Base-by-base conservation (phyloP, 768 basidiomycete genomes). In the Cystofilobasidium capitatum region DNA sequence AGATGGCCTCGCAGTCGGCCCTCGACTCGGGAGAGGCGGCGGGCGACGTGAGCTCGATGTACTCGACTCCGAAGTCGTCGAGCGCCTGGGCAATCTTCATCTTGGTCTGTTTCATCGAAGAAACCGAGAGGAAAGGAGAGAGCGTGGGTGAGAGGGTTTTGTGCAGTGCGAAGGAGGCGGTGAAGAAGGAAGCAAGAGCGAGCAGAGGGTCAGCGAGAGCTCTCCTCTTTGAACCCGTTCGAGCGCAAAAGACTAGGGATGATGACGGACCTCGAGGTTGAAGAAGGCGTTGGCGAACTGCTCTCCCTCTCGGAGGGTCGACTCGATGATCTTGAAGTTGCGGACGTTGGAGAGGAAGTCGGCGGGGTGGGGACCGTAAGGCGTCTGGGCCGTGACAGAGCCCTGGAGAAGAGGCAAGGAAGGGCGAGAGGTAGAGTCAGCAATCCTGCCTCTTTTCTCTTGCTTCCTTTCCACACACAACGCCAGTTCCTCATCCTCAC, bases 271-370 rank as follows among this genome's bases (percentile, higher is more conserved):
- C 51, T 93, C 91, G 76, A 91, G 92, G 76, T 96, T 94, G 77
- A 98, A 99, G 83, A 99, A 99, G 63, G 96, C 94, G 62, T 63
- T 99, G 71, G 96, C 96, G 74, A 99, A 99, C 77, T 99, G 93
- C 78, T 96, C 93, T 66, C 92, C 93, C 87, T 96, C 93, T 84
- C 94, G 81, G 66, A 97, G 84, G 5, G 94, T 98, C 73, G 89
- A 91, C 80, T 97, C 92, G 75, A 97, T 97, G 79, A 96, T 98
- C 78, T 66, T 61, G 66, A 66, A 66, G 47, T 58, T 59, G n/a
- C 13, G 59, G 42, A 69, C 67, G 44, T 69, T 69, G 57, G 39
- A 37, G 7, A 69, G 68, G 68, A 69, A 69, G 33, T 69, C 68
- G 47, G 62, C 68, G 0, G 68, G 68, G 44, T 69, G 40, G 17